Evolutionary conservation across 768 basidiomycete species (phyloP), one percentile per base, ranked within the genome.

Genomic region (Serpula lacrymans): DNA sequence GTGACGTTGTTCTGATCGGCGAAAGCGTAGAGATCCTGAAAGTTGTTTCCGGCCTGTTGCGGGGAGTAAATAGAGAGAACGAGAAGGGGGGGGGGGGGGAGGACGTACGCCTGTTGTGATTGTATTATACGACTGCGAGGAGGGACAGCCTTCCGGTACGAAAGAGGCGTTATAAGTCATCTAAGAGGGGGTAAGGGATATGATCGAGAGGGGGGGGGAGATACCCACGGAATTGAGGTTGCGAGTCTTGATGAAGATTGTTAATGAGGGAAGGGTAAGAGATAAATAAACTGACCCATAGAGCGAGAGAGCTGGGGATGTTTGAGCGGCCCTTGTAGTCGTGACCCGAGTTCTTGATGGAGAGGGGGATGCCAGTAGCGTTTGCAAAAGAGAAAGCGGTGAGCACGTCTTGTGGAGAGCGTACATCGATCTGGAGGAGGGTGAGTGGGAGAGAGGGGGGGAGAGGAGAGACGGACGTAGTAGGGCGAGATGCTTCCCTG

Each of bases 311-410:
- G 12, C 49, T 51, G 26, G 43, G 49, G n/a, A 46, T 35, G 28
- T 39, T 50, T 10, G 59, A 59, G 6, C 58, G 52, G 25, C 59
- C 59, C 32, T 53, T 51, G 39, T 56, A 58, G 43, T 61, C 59
- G 39, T 61, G 59, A 5, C 75, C 75, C 13, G 75, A 74, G 44
- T 77, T 78, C 50, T 75, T 74, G 17, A 78, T 62, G 11, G 68
- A 68, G 11, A 78, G 49, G 8, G 71, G 67, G n/a, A 72, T 54
- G 3, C 52, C 48, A 6, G 66, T 64, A 29, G 48, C 45, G 43
- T 58, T 65, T 10, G 65, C 59, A 45, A 76, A 78, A n/a, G 50
- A 52, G 27, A 73, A 72, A 0, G 73, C 74, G 2, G 68, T 64
- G 8, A 55, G 43, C 1, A 77, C 69, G 39, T 78, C 75, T 20